Base-by-base conservation (phyloP, 306 rosid species). In the Heteromeles arbutifolia region DNA sequence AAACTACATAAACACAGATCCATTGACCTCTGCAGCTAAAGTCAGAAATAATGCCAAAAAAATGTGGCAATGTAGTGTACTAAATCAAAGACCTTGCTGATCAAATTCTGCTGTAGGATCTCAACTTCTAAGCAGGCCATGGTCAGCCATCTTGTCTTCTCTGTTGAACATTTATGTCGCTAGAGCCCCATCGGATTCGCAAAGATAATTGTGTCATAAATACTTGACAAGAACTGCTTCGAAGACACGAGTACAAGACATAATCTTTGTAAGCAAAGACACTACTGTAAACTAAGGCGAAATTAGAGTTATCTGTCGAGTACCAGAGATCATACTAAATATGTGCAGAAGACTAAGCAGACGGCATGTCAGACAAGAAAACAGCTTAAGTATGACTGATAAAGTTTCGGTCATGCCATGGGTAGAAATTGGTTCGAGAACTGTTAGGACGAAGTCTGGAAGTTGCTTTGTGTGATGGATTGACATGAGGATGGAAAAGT, bases 101-200 rank as follows among this genome's bases (percentile, higher is more conserved):
- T 41, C 21, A 34, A 65, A 24, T 48, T 26, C 39, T 65, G n/a
- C 22, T 21, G 15, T 21, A 39, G 26, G 37, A 41, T 57, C 37
- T 37, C 65, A 39, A 61, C 18, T 15, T 58, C 12, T 59, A 24
- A 26, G 67, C 67, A 58, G 76, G 67, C 76, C 54, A 58, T 17
- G 67, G 66, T 34, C 76, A 14, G 54, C 67, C 67, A 34, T 22
- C 77, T 24, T 73, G 77, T 72, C 76, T 72, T 72, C 8, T 48
- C 54, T 15, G 6, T 2, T 48, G 54, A 22, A 25, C 50, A 71
- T 71, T 32, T 71, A 54, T 71, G 75, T 31, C 11, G n/a, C 65
- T 37, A 12, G 34, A 34, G 24, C 29, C 57, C 32, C 24, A 14
- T 6, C 11, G 21, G 59, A 53, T 52, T 31, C 52, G n/a, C 54